Percentiles rank a stretch among this genome's conserved stretches.
Conservation (phyloP, 352 stramenopile genomes). For the Phytophthora tubulina region DNA sequence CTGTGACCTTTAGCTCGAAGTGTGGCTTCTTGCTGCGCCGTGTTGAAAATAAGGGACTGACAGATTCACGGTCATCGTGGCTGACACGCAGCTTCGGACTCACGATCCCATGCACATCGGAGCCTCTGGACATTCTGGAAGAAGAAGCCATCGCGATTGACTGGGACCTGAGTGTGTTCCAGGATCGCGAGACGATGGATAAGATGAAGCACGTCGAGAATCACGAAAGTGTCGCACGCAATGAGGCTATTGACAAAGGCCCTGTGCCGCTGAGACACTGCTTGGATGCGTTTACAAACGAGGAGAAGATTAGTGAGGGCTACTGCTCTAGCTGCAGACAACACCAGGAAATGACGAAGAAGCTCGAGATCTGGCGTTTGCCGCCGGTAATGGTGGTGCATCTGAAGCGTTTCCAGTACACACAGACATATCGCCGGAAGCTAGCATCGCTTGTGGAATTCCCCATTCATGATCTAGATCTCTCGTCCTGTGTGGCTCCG, state of each 20-base stretch:
- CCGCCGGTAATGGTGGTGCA: conserved; percentile 98
- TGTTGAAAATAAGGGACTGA: conserved; percentile 87
- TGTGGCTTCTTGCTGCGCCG: conserved; percentile 85
- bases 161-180: conserved; percentile 87
- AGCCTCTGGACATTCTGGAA: conserved; percentile 82
- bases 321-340: conserved; percentile 98
- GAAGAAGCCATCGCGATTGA: conserved; percentile 90
- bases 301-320: conserved; percentile 91
- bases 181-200: conserved; percentile 83
- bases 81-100: conserved; percentile 83
- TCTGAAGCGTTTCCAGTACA: conserved; percentile 99
- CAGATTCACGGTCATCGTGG: conserved; percentile 82
- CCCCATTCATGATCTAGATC: conserved; percentile 95
- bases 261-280: conserved; percentile 86
- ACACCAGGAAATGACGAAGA: conserved; percentile 98
- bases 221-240: conserved; percentile 84
- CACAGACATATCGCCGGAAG: conserved; percentile 91
- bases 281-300: conserved; percentile 85
- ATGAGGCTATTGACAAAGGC: conserved; percentile 89
- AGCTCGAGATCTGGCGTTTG: conserved; percentile 97
- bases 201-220: conserved; percentile 89
- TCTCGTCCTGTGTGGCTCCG: conserved; percentile 90
- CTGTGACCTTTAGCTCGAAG: conserved; percentile 46
- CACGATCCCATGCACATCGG: conserved; percentile 82
- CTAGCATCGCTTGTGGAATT: conserved; percentile 95